Evolutionary conservation across 2,329 filamentous ascomycete species (phyloP).

Genomic region (Penicillium digitatum): DNA sequence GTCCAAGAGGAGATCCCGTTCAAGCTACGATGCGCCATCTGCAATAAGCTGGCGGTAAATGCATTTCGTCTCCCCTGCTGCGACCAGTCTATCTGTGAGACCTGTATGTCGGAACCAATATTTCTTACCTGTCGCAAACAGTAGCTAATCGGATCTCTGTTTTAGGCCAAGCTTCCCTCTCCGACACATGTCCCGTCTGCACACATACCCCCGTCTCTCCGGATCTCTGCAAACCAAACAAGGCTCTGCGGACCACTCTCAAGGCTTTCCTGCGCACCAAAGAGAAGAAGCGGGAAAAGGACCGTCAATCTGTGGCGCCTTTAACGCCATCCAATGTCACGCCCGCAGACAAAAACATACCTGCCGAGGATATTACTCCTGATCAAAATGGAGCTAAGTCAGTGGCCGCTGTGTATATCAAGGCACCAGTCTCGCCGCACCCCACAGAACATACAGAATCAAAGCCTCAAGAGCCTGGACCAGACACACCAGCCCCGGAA

Average conservation of each 20-base stretch:
- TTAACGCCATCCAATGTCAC: slow-evolving; percentile 25
- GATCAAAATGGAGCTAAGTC: slow-evolving; percentile 22
- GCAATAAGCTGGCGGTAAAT: slow-evolving; percentile 84
- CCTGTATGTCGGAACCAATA: slow-evolving; percentile 57
- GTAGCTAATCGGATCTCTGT: neutral
- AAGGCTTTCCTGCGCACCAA: slow-evolving; percentile 86
- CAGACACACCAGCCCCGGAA: slow-evolving; percentile 8
- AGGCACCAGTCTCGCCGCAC: slow-evolving; percentile 2
- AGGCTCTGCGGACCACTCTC: slow-evolving; percentile 85
- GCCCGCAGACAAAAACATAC: slow-evolving; percentile 20
- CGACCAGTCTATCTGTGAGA: slow-evolving; percentile 88
- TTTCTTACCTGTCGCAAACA: neutral
- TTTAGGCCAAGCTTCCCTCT: slow-evolving; percentile 69
- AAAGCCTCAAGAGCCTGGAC: slow-evolving; percentile 13
- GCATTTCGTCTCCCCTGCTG: slow-evolving; percentile 91
- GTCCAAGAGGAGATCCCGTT: slow-evolving; percentile 84
- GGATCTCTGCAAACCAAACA: slow-evolving; percentile 83
- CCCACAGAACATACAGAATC: slow-evolving; percentile 7
- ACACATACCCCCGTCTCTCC: slow-evolving; percentile 83
- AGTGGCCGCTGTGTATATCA: slow-evolving; percentile 1
- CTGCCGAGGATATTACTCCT: slow-evolving; percentile 13
- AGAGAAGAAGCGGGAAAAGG: slow-evolving; percentile 78
- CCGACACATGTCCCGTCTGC: slow-evolving; percentile 83
- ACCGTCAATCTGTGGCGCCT: slow-evolving; percentile 42
- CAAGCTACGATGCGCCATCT: slow-evolving; percentile 91